A percentile compares a stretch with the other conserved stretches of the same genome.
These are phyloP conservation scores for Candida sp. DNA, from an alignment of 1,139 yeast species.

Conservation along the genomic window DNA sequence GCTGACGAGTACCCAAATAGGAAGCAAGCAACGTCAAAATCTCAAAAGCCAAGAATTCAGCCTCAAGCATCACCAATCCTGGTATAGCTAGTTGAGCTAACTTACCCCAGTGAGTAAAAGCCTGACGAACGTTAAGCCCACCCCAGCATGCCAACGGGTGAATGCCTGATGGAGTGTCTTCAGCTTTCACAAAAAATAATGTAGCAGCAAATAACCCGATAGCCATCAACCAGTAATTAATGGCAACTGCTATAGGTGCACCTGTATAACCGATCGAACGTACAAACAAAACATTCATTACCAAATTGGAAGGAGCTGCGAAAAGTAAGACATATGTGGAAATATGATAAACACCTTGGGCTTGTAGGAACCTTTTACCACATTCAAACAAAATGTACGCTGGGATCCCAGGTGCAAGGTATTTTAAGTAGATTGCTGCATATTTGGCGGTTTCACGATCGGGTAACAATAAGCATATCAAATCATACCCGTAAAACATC, in stretches of 20 bases:
- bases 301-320: conserved; percentile 60
- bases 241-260: conserved; percentile 57
- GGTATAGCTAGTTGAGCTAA: conserved; percentile 51
- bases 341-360: conserved; percentile 79
- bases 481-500: conserved; percentile 43
- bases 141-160: conserved; percentile 46
- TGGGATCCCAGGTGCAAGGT: conserved; percentile 53
- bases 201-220: conserved; percentile 42
- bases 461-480: conserved; percentile 36
- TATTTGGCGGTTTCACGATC: conserved; percentile 47
- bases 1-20: conserved; percentile 49
- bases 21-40: conserved; percentile 54
- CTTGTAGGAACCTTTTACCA: conserved; percentile 68
- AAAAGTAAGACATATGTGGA: conserved; percentile 65
- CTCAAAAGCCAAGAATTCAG: conserved; percentile 58
- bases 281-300: conserved; percentile 44
- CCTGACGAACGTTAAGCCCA: conserved; percentile 22
- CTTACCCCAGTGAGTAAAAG: conserved; percentile 46
- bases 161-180: conserved; percentile 36
- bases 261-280: conserved; percentile 43
- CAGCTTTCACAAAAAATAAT: conserved; percentile 31
- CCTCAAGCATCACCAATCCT: conserved; percentile 56
- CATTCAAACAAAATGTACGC: conserved; percentile 71
- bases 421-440: conserved; percentile 50
- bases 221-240: conserved; percentile 57